Evolutionary conservation across 139 green algal species (phyloP), one percentile per base, ranked within the genome.

Genomic region (Penium margaritaceum): DNA sequence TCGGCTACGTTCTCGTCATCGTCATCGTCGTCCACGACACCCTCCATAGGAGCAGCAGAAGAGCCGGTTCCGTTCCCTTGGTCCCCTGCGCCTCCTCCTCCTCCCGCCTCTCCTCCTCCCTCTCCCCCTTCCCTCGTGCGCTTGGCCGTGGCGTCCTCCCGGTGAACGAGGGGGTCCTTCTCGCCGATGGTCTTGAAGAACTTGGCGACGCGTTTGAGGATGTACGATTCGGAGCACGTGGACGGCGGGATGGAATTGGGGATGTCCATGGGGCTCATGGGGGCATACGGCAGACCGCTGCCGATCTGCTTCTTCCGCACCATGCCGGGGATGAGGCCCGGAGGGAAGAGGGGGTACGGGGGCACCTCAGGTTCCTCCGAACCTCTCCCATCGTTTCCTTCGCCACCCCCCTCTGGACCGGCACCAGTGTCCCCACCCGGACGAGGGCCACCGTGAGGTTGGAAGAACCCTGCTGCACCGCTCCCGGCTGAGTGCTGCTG

Each of bases 221-320:
- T 70, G 41, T 80, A 76, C 66, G n/a, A 36, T 34, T 80, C 73
- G 0, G 66, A 41, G 21, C 46, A 21, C 15, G 32, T 29, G 24
- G 51, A n/a, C n/a, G 73, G 73, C 29, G 73, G 73, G 65, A 80
- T 80, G 21, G 30, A 17, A 19, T 66, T 57, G 12, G 73, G 73
- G 41, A 80, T 80, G 55, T 80, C 73, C 43, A 33, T 24, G 9
- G 73, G 73, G 33, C 36, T 69, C 21, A 80, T 74, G 19, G 73
- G 51, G 19, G 73, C 53, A 34, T 80, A 80, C 34, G 73, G 73
- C 36, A 80, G 66, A 17, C 73, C 73, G 30, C 67, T 78, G 30
- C 73, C 73, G n/a, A 80, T 51, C 53, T 80, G 73, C 63, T 77
- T 74, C 39, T 77, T 80, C 19, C 73, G 64, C 27, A 80, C 73